phyloP scores from a whole-genome alignment of 148 eudicot species.

The Fallopia convolvulus region DNA sequence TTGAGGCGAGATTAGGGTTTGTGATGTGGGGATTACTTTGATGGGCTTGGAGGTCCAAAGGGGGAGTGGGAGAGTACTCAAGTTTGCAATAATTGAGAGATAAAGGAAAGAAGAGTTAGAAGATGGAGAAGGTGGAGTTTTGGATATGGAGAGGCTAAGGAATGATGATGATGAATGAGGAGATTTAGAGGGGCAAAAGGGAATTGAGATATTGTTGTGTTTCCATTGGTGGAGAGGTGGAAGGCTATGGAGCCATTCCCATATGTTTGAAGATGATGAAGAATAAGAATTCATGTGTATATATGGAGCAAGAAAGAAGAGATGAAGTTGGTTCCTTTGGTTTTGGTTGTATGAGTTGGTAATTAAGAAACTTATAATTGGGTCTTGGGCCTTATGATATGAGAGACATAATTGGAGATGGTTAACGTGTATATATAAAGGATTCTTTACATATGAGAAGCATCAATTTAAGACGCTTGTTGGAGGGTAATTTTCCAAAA shows the following conservation, averaged over 20 bases:
- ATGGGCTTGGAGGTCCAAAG: slow-evolving; percentile 83
- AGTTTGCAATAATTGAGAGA: slow-evolving; percentile 52
- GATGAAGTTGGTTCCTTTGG: background rate
- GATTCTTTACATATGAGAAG: background rate
- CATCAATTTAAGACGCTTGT: background rate
- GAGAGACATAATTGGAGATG: background rate
- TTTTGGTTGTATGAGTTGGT: background rate
- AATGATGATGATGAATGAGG: slow-evolving; percentile 48
- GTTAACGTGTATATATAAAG: background rate
- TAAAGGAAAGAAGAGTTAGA: slow-evolving; percentile 14
- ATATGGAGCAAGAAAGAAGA: slow-evolving; percentile 30
- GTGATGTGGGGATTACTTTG: background rate
- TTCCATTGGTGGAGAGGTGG: slow-evolving; percentile 58
- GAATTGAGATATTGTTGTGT: slow-evolving; percentile 33
- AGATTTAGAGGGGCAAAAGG: slow-evolving; percentile 38
- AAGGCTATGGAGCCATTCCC: slow-evolving; percentile 67
- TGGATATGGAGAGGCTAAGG: slow-evolving; percentile 45
- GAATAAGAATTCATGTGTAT: background rate
- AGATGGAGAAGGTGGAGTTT: slow-evolving; percentile 9
- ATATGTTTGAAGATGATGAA: slow-evolving; percentile 26
- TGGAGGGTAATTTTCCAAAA: background rate
- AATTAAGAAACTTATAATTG: background rate
- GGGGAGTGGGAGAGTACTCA: slow-evolving; percentile 29
- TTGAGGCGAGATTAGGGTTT: slow-evolving; percentile 7
- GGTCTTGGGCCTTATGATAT: background rate